A percentile compares a stretch with the other conserved stretches of the same genome.
These are phyloP conservation scores for Raphidocelis subcapitata DNA, from an alignment of 139 green algal genomes.

Conservation along the genomic window DNA sequence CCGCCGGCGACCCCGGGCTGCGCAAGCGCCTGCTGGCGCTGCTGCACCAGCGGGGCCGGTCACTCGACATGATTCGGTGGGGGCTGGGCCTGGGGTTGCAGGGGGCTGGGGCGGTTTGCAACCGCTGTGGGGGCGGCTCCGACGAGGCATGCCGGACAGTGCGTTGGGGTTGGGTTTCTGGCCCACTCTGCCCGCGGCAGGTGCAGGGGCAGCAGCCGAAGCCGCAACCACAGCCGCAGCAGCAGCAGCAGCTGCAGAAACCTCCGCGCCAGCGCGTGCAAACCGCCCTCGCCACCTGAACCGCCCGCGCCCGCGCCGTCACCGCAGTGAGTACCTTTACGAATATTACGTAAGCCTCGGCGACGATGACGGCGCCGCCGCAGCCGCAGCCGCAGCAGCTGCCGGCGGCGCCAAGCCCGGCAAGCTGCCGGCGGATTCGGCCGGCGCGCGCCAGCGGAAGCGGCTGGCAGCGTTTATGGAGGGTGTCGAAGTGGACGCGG, in stretches of 20 bases:
- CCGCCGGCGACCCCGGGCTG: constrained; percentile 62
- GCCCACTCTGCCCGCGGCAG: too few relatives aligned
- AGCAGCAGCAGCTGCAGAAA: neutral
- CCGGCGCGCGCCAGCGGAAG: constrained; percentile 7
- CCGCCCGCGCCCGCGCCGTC: neutral
- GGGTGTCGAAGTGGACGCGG: constrained; percentile 17
- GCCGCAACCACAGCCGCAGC: neutral
- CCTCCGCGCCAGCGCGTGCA: neutral
- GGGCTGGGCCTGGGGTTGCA: neutral
- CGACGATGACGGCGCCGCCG: constrained; percentile 3
- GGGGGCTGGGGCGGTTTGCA: neutral
- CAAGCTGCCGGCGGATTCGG: too few relatives aligned
- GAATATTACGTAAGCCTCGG: constrained; percentile 22
- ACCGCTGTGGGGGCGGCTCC: neutral
- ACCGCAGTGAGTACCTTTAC: constrained; percentile 2
- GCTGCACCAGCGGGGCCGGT: constrained; percentile 74
- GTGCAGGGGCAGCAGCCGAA: neutral
- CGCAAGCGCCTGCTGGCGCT: constrained; percentile 67
- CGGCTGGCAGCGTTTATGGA: constrained; percentile 15
- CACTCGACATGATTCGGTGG: constrained; percentile 56
- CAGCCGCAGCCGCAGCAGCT: too few relatives aligned
- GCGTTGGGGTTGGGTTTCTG: neutral
- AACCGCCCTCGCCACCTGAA: neutral
- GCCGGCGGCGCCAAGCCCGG: too few relatives aligned
- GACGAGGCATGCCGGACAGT: neutral